phyloP scores from a whole-genome alignment of 2,329 filamentous ascomycete genomes.

The Colletotrichum cordylinicola region DNA sequence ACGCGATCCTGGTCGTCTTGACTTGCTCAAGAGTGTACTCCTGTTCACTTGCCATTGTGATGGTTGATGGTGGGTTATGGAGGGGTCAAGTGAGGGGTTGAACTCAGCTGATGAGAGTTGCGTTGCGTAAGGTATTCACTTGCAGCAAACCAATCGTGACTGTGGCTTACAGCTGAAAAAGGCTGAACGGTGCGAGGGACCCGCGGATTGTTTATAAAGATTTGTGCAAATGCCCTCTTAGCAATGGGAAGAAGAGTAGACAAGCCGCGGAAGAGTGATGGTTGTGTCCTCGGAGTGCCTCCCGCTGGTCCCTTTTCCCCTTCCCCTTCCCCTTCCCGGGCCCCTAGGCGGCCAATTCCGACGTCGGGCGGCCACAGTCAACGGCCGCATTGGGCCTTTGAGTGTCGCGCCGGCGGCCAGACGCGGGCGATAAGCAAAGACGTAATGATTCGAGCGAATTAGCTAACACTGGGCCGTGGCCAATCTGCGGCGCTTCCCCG shows the following conservation, averaged over 20 bases:
- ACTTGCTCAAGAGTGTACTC: slow-evolving; percentile 64
- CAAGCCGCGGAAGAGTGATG: neutral
- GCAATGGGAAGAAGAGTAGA: neutral
- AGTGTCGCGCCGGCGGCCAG: slow-evolving; percentile 8
- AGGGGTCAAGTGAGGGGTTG: neutral
- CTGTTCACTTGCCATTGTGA: slow-evolving; percentile 43
- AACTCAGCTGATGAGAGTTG: neutral
- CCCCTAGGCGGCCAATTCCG: slow-evolving; percentile 35
- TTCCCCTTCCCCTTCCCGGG: neutral
- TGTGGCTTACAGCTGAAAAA: neutral
- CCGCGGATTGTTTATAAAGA: neutral
- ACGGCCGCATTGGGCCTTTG: neutral
- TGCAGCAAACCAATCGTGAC: neutral
- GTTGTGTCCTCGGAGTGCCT: neutral
- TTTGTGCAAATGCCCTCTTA: neutral
- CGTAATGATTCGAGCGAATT: slow-evolving; percentile 13
- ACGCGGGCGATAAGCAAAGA: slow-evolving; percentile 13
- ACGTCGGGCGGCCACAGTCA: slow-evolving; percentile 25
- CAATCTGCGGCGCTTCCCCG: slow-evolving; percentile 10
- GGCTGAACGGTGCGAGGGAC: neutral
- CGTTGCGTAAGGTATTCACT: neutral
- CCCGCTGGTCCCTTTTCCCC: neutral
- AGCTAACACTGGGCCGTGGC: slow-evolving; percentile 4
- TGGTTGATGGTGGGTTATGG: neutral
- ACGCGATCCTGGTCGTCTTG: slow-evolving; percentile 50